phyloP scores from a whole-genome alignment of 768 basidiomycete species.

The Gyrodon lividus region DNA sequence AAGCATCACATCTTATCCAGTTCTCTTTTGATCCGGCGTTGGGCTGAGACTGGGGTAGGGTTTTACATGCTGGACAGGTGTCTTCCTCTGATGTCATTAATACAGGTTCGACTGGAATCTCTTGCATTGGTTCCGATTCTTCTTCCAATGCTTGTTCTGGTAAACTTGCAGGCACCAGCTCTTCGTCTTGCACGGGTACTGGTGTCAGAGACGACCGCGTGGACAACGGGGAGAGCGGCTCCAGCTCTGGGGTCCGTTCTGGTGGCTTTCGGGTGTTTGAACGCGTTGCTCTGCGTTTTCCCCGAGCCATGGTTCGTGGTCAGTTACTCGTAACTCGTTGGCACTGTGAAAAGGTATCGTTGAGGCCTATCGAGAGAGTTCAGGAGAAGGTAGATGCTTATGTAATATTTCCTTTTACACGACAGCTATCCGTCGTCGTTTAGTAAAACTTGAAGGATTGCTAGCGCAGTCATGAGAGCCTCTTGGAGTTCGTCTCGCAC shows the following conservation, averaged over 20 bases:
- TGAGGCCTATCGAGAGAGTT: slow-evolving; percentile 12
- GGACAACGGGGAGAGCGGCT: slow-evolving; percentile 32
- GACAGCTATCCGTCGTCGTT: no score
- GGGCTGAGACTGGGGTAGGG: slow-evolving; percentile 30
- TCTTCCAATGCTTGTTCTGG: slow-evolving; percentile 16
- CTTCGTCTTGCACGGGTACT: slow-evolving; percentile 22
- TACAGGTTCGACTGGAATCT: slow-evolving; percentile 6
- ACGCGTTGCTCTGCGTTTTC: slow-evolving; percentile 44
- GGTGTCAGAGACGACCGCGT: slow-evolving; percentile 30
- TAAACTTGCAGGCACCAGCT: slow-evolving; percentile 7
- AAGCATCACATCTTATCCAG: slow-evolving; percentile 83
- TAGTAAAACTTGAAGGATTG: no score
- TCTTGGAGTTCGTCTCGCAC: no score
- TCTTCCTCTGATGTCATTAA: slow-evolving; percentile 27
- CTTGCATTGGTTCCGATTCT: slow-evolving; percentile 14
- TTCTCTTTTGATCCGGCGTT: slow-evolving; percentile 57
- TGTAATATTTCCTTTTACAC: slow-evolving; percentile 19
- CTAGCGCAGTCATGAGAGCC: no score
- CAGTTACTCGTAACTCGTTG: background rate
- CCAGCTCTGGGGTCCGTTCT: slow-evolving; percentile 32
- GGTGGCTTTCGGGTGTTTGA: slow-evolving; percentile 36
- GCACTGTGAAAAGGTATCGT: slow-evolving; percentile 8
- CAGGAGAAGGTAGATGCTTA: slow-evolving; percentile 11
- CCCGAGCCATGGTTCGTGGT: slow-evolving; percentile 39
- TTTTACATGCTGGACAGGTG: slow-evolving; percentile 53